A percentile compares a stretch with the other conserved stretches of the same genome.
Conservation (phyloP, 2,329 filamentous ascomycete genomes). For the Coleophoma eucalyptorum region DNA sequence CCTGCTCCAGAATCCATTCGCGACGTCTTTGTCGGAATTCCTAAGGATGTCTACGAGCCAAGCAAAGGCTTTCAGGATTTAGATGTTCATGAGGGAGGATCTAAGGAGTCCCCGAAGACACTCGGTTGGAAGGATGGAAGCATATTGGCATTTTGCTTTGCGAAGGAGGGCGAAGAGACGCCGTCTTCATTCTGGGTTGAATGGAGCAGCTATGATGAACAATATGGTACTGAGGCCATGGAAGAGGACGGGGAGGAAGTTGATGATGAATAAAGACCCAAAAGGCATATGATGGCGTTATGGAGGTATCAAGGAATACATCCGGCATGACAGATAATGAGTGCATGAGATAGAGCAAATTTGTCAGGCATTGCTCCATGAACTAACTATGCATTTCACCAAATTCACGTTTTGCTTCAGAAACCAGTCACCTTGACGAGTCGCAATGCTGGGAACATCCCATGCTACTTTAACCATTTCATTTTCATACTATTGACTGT, state of each 20-base stretch:
- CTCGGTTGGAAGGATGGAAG: slow-evolving; percentile 34
- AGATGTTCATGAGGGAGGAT: slow-evolving; percentile 28
- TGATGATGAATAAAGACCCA: slow-evolving; percentile 11
- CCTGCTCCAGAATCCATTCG: slow-evolving; percentile 31
- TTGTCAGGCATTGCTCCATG: too few relatives aligned
- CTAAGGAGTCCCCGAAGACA: slow-evolving; percentile 27
- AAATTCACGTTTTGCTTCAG: too few relatives aligned
- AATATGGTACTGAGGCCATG: slow-evolving; percentile 25
- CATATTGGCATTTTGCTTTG: slow-evolving; percentile 34
- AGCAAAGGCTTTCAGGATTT: slow-evolving; percentile 45
- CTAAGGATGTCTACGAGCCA: slow-evolving; percentile 41
- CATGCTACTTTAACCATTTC: too few relatives aligned
- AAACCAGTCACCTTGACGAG: too few relatives aligned
- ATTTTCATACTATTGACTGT: too few relatives aligned
- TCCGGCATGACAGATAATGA: too few relatives aligned
- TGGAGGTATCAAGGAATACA: too few relatives aligned
- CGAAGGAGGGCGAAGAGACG: slow-evolving; percentile 30
- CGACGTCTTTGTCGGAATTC: slow-evolving; percentile 42
- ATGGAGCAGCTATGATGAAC: slow-evolving; percentile 27
- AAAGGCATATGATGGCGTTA: too few relatives aligned
- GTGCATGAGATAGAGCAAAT: too few relatives aligned
- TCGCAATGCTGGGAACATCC: too few relatives aligned
- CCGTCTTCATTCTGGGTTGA: slow-evolving; percentile 11
- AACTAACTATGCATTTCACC: too few relatives aligned
- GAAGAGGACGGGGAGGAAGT: slow-evolving; percentile 10